Percentiles rank a stretch among this genome's conserved stretches.
Conservation (phyloP, 2,329 filamentous ascomycete species). For the Trichophyton mentagrophytes region DNA sequence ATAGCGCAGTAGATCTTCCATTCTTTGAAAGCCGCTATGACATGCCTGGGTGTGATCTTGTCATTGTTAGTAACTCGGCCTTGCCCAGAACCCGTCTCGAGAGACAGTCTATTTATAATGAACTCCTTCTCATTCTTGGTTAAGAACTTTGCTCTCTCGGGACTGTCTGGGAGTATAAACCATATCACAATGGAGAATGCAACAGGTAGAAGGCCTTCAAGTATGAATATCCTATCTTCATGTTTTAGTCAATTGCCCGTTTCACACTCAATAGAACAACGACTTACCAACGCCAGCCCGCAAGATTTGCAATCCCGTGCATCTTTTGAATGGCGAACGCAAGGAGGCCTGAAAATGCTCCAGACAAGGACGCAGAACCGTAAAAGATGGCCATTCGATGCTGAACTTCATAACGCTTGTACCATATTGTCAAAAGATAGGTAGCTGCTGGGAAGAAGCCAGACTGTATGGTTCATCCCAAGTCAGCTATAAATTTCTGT, state of each 20-base stretch:
- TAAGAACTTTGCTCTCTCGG: conserved; percentile 46
- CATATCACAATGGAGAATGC: conserved; percentile 39
- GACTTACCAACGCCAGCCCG: conserved; percentile 34
- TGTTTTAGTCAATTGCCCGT: neutral
- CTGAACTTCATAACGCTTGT: conserved; percentile 20
- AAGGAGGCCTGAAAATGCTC: conserved; percentile 38
- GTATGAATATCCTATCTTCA: conserved; percentile 30
- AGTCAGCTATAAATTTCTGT: neutral
- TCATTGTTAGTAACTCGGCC: conserved; percentile 19
- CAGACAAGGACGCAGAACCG: conserved; percentile 21
- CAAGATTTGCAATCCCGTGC: conserved; percentile 30
- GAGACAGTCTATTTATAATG: conserved; percentile 21
- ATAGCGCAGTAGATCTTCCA: conserved; percentile 34
- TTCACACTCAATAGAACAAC: neutral
- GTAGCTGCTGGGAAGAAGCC: conserved; percentile 38
- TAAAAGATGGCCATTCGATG: conserved; percentile 21
- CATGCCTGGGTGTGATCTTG: conserved; percentile 30
- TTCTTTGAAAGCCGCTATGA: conserved; percentile 35
- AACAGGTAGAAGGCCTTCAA: conserved; percentile 38
- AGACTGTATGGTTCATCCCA: conserved; percentile 18
- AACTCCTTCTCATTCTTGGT: conserved; percentile 33
- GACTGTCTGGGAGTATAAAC: conserved; percentile 56
- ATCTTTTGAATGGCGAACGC: conserved; percentile 39
- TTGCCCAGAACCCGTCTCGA: conserved; percentile 14
- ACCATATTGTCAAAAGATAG: conserved; percentile 18